A percentile compares a stretch with the other conserved stretches of the same genome.
Evolutionary conservation across 108 stramenopile genomes (phyloP).

Genomic region (Craspedostauros australis): DNA sequence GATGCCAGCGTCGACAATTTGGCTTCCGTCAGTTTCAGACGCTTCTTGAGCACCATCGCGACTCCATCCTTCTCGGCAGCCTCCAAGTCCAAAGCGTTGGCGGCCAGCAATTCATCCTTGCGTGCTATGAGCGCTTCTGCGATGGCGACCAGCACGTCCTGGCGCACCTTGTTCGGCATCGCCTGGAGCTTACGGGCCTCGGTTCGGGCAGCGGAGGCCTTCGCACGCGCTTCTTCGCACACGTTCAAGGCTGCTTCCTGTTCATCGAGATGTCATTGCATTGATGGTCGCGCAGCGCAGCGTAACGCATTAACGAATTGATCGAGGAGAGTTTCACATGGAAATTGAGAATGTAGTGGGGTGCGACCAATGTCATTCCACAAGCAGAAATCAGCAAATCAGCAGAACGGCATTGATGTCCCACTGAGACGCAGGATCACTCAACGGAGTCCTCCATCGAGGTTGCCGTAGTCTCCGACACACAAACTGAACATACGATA

Average conservation of each 20-base stretch:
- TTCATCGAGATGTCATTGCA: neutral
- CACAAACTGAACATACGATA: neutral
- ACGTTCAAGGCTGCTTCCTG: slow-evolving; percentile 19
- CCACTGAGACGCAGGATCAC: too few species aligned
- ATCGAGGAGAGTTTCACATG: neutral
- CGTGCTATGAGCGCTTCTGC: slow-evolving; percentile 61
- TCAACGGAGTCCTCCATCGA: too few species aligned
- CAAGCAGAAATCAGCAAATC: neutral
- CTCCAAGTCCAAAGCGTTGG: slow-evolving; percentile 84
- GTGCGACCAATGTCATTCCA: neutral
- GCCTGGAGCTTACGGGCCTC: slow-evolving; percentile 83
- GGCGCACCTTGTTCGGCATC: slow-evolving; percentile 56
- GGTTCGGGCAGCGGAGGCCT: slow-evolving; percentile 56
- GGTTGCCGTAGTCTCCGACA: too few species aligned
- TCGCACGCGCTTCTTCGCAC: slow-evolving; percentile 54
- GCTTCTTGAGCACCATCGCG: slow-evolving; percentile 55
- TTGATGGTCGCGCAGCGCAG: neutral
- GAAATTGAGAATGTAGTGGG: neutral
- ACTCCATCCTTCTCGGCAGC: slow-evolving; percentile 72
- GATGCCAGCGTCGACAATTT: slow-evolving; percentile 84
- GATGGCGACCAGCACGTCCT: slow-evolving; percentile 74
- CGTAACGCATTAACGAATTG: neutral
- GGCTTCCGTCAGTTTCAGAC: slow-evolving; percentile 83
- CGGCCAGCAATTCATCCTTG: slow-evolving; percentile 65
- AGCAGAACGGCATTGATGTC: too few species aligned